phyloP scores from a whole-genome alignment of 2,329 filamentous ascomycete genomes.

The Aspergillus transmontanensis region DNA sequence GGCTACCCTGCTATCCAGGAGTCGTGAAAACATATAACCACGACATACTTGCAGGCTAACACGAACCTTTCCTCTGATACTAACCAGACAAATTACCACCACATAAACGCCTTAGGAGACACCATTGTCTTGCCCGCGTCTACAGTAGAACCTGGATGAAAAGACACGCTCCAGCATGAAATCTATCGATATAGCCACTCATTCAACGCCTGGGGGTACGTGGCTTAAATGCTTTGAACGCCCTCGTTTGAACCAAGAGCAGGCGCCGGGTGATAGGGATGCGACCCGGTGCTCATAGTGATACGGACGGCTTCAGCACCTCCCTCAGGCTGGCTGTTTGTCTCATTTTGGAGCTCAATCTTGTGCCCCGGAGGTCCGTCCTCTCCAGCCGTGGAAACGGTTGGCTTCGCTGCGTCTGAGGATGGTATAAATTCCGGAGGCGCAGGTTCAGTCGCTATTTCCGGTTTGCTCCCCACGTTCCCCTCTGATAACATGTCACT shows the following conservation, averaged over 20 bases:
- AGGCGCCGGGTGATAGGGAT: background rate
- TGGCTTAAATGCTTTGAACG: background rate
- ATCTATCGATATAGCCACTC: constrained; percentile 4
- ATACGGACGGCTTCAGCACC: background rate
- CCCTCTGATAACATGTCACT: constrained; percentile 18
- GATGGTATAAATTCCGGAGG: background rate
- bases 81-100: constrained; percentile 3
- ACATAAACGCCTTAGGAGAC: constrained; percentile 9
- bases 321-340: background rate
- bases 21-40: background rate
- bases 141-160: constrained; percentile 4
- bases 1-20: background rate
- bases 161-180: constrained; percentile 7
- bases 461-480: constrained; percentile 16
- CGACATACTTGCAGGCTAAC: background rate
- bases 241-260: background rate
- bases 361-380: constrained; percentile 2
- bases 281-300: background rate
- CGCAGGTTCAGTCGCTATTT: constrained; percentile 12
- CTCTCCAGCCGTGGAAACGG: background rate
- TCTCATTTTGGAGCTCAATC: background rate
- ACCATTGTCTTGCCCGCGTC: constrained; percentile 5
- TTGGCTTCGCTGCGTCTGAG: constrained; percentile 1
- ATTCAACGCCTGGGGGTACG: background rate
- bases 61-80: background rate